Percentiles rank a stretch among this genome's conserved stretches.
phyloP scores from a whole-genome alignment of 768 basidiomycete genomes.

The Mycena floridula region DNA sequence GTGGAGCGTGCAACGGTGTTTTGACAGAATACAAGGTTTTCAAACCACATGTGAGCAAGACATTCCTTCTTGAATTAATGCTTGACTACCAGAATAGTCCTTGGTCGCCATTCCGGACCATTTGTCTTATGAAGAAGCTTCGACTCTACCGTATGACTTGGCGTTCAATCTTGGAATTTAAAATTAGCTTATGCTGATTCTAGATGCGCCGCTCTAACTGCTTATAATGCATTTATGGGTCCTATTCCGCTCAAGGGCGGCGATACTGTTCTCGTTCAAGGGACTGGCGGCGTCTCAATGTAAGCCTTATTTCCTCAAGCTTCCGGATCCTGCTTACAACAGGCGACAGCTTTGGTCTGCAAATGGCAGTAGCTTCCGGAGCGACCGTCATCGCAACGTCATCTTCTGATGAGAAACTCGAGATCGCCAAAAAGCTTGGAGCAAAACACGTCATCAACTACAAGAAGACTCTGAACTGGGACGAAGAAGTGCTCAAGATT shows the following conservation, averaged over 20 bases:
- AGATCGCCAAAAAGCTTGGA: conserved; percentile 33
- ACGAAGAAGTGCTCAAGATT: conserved; percentile 34
- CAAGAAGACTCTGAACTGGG: conserved; percentile 41
- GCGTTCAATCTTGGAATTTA: conserved; percentile 13
- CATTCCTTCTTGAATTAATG: background rate
- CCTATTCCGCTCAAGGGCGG: conserved; percentile 34
- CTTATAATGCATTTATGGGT: conserved; percentile 41
- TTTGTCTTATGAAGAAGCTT: conserved; percentile 39
- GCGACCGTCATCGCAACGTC: conserved; percentile 47
- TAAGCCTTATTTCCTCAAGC: conserved; percentile 2
- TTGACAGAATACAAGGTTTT: conserved; percentile 51
- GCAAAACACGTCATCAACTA: conserved; percentile 46
- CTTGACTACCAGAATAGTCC: conserved; percentile 9
- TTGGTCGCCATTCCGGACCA: conserved; percentile 35
- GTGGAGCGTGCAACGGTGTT: conserved; percentile 44
- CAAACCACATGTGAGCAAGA: conserved; percentile 31
- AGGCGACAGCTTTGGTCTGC: conserved; percentile 31
- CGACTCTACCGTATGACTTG: conserved; percentile 40
- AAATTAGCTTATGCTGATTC: background rate
- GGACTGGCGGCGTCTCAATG: conserved; percentile 37
- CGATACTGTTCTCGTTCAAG: conserved; percentile 39
- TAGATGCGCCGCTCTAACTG: conserved; percentile 44
- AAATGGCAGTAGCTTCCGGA: conserved; percentile 44
- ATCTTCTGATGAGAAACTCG: conserved; percentile 42
- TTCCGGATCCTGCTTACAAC: background rate